Evolutionary conservation across 1,284 basidiomycete species (phyloP).

Genomic region (Rhodotorula sp.): DNA sequence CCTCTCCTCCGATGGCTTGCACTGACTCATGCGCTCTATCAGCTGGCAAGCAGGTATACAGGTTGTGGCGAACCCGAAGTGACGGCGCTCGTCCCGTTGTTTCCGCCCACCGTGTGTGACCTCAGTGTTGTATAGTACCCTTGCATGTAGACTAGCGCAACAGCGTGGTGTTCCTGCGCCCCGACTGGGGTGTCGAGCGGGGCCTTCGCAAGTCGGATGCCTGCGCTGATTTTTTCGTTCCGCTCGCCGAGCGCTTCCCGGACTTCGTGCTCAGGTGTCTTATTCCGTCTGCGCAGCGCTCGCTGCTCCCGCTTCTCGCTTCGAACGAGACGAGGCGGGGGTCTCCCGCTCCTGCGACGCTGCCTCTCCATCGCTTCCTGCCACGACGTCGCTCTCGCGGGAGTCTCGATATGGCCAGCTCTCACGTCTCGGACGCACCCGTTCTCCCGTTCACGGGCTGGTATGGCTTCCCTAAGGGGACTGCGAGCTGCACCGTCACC

Average conservation of each 20-base stretch:
- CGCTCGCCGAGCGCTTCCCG: too few species aligned
- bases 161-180: too few species aligned
- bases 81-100: too few species aligned
- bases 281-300: too few species aligned
- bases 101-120: too few species aligned
- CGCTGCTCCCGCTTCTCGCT: too few species aligned
- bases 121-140: too few species aligned
- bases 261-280: too few species aligned
- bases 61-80: slow-evolving; percentile 2
- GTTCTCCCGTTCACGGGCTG: slow-evolving; percentile 4
- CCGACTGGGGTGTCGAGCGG: too few species aligned
- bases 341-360: background rate
- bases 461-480: slow-evolving; percentile 9
- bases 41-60: slow-evolving; percentile 13
- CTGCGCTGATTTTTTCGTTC: too few species aligned
- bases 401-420: background rate
- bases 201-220: too few species aligned
- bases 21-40: background rate
- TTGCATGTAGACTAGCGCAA: background rate
- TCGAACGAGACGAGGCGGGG: too few species aligned
- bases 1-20: background rate
- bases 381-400: background rate
- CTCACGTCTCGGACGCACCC: slow-evolving; percentile 3
- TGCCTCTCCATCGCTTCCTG: background rate
- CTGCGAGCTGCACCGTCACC: slow-evolving; percentile 7